Evolutionary conservation across 169 alveolate genomes (phyloP).

Genomic region (Babesia ovata): DNA sequence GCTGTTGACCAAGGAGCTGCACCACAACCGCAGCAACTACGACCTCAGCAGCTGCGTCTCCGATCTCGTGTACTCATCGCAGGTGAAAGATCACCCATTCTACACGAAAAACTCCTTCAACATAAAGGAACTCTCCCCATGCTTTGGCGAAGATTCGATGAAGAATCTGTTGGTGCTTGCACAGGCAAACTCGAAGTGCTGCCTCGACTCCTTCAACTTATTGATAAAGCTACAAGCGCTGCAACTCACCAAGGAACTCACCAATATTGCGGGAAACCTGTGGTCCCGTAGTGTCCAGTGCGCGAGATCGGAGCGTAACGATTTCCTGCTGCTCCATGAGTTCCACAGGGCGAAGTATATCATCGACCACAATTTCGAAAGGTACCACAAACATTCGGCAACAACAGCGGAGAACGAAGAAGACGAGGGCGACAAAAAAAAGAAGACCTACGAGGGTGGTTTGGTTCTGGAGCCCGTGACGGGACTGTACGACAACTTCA

Average conservation of each 20-base stretch:
- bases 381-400: slow-evolving; percentile 37
- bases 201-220: slow-evolving; percentile 47
- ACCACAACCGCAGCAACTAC: slow-evolving; percentile 58
- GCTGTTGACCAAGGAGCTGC: slow-evolving; percentile 51
- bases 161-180: slow-evolving; percentile 54
- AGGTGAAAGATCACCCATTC: slow-evolving; percentile 24
- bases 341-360: slow-evolving; percentile 85
- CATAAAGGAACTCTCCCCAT: slow-evolving; percentile 26
- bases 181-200: slow-evolving; percentile 46
- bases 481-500: slow-evolving; percentile 94
- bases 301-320: slow-evolving; percentile 95
- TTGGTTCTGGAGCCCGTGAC: slow-evolving; percentile 96
- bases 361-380: slow-evolving; percentile 79
- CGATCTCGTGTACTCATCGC: slow-evolving; percentile 38
- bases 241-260: slow-evolving; percentile 94
- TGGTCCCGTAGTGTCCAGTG: slow-evolving; percentile 89
- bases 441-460: slow-evolving; percentile 92
- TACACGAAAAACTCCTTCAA: slow-evolving; percentile 49
- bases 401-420: slow-evolving; percentile 42
- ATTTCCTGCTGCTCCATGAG: slow-evolving; percentile 93
- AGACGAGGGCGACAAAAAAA: slow-evolving; percentile 37
- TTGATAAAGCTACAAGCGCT: slow-evolving; percentile 76
- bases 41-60: slow-evolving; percentile 57
- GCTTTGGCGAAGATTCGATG: slow-evolving; percentile 48
- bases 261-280: slow-evolving; percentile 94